phyloP scores from a whole-genome alignment of 352 stramenopile species.

The Globisporangium apiculatum region DNA sequence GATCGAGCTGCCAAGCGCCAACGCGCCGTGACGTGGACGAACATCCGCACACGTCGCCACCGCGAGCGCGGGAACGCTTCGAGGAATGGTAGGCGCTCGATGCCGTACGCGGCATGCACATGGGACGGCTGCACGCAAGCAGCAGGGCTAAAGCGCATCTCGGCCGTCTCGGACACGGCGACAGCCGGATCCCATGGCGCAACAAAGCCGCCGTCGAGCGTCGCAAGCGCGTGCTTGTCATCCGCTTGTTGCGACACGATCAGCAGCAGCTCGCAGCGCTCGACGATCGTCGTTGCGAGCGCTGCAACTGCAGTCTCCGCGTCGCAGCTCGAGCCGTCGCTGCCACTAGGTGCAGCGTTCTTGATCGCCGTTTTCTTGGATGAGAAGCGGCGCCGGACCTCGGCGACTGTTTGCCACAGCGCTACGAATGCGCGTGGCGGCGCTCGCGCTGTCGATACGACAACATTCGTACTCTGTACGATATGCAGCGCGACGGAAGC shows the following conservation, averaged over 20 bases:
- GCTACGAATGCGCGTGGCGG: conserved; percentile 22
- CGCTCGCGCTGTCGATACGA: background rate
- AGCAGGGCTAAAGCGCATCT: conserved; percentile 5
- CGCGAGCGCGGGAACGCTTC: conserved; percentile 33
- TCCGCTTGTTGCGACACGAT: conserved; percentile 22
- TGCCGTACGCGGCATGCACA: conserved; percentile 20
- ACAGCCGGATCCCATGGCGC: conserved; percentile 25
- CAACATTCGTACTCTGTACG: conserved; percentile 4
- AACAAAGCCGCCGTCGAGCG: conserved; percentile 27
- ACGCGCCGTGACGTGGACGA: conserved; percentile 29
- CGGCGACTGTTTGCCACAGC: conserved; percentile 49
- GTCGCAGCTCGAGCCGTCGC: background rate
- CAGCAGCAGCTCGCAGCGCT: conserved; percentile 40
- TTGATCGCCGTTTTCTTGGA: conserved; percentile 40
- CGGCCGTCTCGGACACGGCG: conserved; percentile 9
- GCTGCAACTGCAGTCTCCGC: background rate
- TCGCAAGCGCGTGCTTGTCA: conserved; percentile 20
- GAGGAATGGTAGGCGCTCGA: conserved; percentile 28
- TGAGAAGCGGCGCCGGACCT: conserved; percentile 32
- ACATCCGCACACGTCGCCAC: conserved; percentile 32
- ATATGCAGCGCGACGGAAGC: conserved; percentile 26
- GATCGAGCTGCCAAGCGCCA: conserved; percentile 21
- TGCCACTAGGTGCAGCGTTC: conserved; percentile 8
- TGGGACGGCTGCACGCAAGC: conserved; percentile 1
- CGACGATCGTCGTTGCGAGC: conserved; percentile 22